A percentile compares a stretch with the other conserved stretches of the same genome.
Conservation (phyloP, 2,329 filamentous ascomycete species). For the Penicillium brasilianum region DNA sequence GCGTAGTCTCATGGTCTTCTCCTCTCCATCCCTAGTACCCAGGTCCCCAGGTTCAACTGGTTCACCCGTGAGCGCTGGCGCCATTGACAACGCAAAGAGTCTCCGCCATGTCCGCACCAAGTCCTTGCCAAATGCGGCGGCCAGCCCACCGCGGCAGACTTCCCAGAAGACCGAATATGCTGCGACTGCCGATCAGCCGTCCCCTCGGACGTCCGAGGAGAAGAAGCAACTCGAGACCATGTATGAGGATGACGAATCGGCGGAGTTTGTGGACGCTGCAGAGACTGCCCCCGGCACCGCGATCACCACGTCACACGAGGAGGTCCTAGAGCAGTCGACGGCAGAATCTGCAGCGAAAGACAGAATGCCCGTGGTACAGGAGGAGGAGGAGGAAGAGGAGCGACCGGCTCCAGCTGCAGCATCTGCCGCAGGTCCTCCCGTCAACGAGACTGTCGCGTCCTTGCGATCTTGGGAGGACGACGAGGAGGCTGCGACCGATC, state of each 20-base stretch:
- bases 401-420: background rate
- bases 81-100: slow-evolving; percentile 31
- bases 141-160: slow-evolving; percentile 24
- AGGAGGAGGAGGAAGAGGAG: slow-evolving; percentile 31
- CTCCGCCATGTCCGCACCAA: slow-evolving; percentile 50
- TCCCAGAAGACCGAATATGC: slow-evolving; percentile 18
- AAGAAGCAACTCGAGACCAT: slow-evolving; percentile 43
- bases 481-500: slow-evolving; percentile 26
- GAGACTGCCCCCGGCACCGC: slow-evolving; percentile 28
- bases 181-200: slow-evolving; percentile 23
- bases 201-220: slow-evolving; percentile 37
- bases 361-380: slow-evolving; percentile 29
- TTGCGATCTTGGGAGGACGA: slow-evolving; percentile 27
- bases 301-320: slow-evolving; percentile 24
- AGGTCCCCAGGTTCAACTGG: slow-evolving; percentile 34
- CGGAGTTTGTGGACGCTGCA: slow-evolving; percentile 30
- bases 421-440: slow-evolving; percentile 14
- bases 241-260: slow-evolving; percentile 43
- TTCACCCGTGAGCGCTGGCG: slow-evolving; percentile 34
- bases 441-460: slow-evolving; percentile 24
- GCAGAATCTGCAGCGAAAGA: slow-evolving; percentile 19
- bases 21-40: slow-evolving; percentile 35
- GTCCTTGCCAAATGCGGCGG: slow-evolving; percentile 54
- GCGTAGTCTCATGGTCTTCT: slow-evolving; percentile 50
- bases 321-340: slow-evolving; percentile 13